Evolutionary conservation across 352 stramenopile genomes (phyloP), one percentile per base, ranked within the genome.

Genomic region (Phytopythium sindhum): DNA sequence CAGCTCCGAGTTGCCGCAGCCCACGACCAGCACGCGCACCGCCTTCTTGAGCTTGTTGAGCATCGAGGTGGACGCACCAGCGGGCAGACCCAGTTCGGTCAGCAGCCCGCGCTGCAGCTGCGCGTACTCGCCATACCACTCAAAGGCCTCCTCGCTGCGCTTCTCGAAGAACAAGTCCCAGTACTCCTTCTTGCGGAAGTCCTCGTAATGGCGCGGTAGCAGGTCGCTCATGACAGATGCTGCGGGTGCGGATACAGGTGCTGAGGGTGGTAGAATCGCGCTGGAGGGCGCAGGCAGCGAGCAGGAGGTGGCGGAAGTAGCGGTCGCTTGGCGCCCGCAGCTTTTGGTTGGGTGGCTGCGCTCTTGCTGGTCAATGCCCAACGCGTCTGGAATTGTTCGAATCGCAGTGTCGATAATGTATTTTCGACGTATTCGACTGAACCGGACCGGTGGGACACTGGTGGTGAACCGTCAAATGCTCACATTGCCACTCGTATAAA

Each of bases 1-100:
- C 37, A 93, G 66, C 60, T 78, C 79, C 51, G 83, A 91, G 69
- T 94, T 94, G 42, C 85, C 86, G 63, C 86, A 94, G 47, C 86
- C 86, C 28, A 95, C 75, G 11, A 94, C 83, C 26, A 94, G 69
- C 50, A 91, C 74, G 48, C 73, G 70, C 52, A 88, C 61, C 35
- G 70, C 61, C 29, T 57, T 45, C 68, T 84, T 87, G 37, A 87
- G 64, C 0, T 68, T 67, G 23, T 52, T 60, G 9, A 76, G 28
- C 8, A 84, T 64, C 23, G 69, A 68, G 41, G 63, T 2, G 1
- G 70, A 55, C 17, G 62, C 71, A 56, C 69, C 64, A 55, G 62
- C 53, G 6, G 72, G 67, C 14, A 78, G 61, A 7, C 64, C 60
- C 37, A 83, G 63, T n/a, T 77, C 47, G 33, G 54, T 57, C 41